Conservation (phyloP, 345 rosid species). For the Syzygium aqueum region DNA sequence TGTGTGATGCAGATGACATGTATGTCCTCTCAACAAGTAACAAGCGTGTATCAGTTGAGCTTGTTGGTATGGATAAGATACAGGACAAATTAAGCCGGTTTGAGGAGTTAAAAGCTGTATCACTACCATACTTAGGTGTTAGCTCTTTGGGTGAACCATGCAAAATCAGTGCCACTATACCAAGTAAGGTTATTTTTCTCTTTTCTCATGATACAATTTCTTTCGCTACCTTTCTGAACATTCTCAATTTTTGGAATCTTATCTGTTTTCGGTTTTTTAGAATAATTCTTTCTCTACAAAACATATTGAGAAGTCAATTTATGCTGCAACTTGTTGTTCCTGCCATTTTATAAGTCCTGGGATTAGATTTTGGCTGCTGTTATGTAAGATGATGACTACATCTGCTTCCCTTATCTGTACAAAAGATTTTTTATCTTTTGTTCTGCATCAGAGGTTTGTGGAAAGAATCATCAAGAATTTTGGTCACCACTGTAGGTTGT, state of each 20-base stretch:
- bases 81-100: conserved; percentile 69
- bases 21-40: conserved; percentile 80
- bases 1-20: conserved; percentile 66
- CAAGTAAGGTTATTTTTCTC: conserved; percentile 38
- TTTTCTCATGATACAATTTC: not conserved
- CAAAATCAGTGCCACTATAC: conserved; percentile 34
- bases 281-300: not conserved
- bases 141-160: conserved; percentile 50
- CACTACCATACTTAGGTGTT: conserved; percentile 70
- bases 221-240: not conserved
- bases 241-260: not conserved
- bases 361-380: not conserved
- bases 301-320: not conserved
- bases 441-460: not conserved
- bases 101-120: conserved; percentile 63
- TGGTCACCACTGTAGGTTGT: not conserved
- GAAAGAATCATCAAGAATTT: not conserved
- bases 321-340: not conserved
- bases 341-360: not conserved
- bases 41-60: conserved; percentile 61
- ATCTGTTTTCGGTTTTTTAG: not conserved
- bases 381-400: not conserved
- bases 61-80: conserved; percentile 72
- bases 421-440: not conserved
- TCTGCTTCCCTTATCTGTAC: not conserved